Evolutionary conservation across 2,329 filamentous ascomycete species (phyloP).

Genomic region (Raffaelea ambrosiae): DNA sequence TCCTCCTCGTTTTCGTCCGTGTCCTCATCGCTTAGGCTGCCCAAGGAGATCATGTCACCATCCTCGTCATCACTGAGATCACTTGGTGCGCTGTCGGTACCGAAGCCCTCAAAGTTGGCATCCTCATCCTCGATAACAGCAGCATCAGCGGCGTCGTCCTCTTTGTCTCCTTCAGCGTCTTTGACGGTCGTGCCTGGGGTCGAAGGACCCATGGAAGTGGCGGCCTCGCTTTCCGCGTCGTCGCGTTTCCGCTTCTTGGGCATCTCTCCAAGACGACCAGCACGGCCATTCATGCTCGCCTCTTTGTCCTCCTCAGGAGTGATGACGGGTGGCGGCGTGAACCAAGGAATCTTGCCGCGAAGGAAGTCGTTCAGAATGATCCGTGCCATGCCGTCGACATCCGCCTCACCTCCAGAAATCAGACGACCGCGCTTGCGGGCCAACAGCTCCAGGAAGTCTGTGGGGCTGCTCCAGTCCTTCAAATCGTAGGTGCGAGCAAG

Average conservation of each 20-base stretch:
- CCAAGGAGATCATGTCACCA: slow-evolving; percentile 14
- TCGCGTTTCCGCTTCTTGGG: slow-evolving; percentile 66
- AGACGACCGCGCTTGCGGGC: slow-evolving; percentile 81
- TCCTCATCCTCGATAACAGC: slow-evolving; percentile 68
- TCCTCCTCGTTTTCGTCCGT: slow-evolving; percentile 6
- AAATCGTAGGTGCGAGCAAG: slow-evolving; percentile 90
- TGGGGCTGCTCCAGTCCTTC: slow-evolving; percentile 65
- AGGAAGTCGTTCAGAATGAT: slow-evolving; percentile 97
- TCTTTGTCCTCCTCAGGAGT: slow-evolving; percentile 42
- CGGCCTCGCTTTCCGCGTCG: slow-evolving; percentile 36
- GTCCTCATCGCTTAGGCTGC: slow-evolving; percentile 14
- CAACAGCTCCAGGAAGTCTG: slow-evolving; percentile 78
- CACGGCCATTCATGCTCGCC: slow-evolving; percentile 52
- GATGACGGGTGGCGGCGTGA: slow-evolving; percentile 64
- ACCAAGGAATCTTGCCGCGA: slow-evolving; percentile 94
- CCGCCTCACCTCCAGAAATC: slow-evolving; percentile 77
- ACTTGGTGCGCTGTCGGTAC: slow-evolving; percentile 29
- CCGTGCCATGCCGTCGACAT: slow-evolving; percentile 90
- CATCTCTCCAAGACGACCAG: slow-evolving; percentile 80
- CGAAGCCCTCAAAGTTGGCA: slow-evolving; percentile 43
- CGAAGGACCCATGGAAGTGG: slow-evolving; percentile 12
- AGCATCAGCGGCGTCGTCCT: too few relatives aligned
- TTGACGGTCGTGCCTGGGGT: neutral
- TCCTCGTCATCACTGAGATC: slow-evolving; percentile 9
- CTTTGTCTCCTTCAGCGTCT: slow-evolving; percentile 15